phyloP scores from a whole-genome alignment of 768 basidiomycete genomes.

The Pilatotrama ljubarskyi region DNA sequence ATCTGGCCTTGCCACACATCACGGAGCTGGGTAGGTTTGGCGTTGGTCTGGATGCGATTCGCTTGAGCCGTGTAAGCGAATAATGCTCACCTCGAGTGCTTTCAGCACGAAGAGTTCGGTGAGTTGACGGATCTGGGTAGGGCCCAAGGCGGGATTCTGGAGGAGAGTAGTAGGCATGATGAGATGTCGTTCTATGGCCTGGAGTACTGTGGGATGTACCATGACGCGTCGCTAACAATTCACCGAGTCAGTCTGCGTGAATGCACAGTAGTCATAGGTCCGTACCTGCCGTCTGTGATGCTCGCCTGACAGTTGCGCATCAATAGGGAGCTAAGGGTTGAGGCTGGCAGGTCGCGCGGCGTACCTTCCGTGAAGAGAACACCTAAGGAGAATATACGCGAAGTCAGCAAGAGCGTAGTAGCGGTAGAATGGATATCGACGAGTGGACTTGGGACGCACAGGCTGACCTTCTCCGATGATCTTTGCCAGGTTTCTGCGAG shows the following conservation, averaged over 20 bases:
- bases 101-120: constrained; percentile 60
- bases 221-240: constrained; percentile 28
- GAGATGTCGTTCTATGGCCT: not conserved
- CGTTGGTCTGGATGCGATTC: not conserved
- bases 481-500: constrained; percentile 39
- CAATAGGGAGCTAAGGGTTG: too few relatives aligned
- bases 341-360: not conserved
- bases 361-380: constrained; percentile 42
- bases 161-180: not conserved
- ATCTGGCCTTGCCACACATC: constrained; percentile 32
- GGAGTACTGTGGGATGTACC: constrained; percentile 17
- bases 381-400: too few relatives aligned
- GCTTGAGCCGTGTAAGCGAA: not conserved
- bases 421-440: not conserved
- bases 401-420: too few relatives aligned
- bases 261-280: not conserved
- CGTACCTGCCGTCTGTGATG: constrained; percentile 42
- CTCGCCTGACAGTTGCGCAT: constrained; percentile 22
- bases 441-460: too few relatives aligned
- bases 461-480: constrained; percentile 52
- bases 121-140: constrained; percentile 55
- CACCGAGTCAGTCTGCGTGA: not conserved
- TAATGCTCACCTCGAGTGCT: constrained; percentile 42
- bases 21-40: constrained; percentile 20
- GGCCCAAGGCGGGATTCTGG: constrained; percentile 69